These are phyloP conservation scores for Naegleria gruberi DNA, from an alignment of 208 protist genomes.

Conservation along the genomic window DNA sequence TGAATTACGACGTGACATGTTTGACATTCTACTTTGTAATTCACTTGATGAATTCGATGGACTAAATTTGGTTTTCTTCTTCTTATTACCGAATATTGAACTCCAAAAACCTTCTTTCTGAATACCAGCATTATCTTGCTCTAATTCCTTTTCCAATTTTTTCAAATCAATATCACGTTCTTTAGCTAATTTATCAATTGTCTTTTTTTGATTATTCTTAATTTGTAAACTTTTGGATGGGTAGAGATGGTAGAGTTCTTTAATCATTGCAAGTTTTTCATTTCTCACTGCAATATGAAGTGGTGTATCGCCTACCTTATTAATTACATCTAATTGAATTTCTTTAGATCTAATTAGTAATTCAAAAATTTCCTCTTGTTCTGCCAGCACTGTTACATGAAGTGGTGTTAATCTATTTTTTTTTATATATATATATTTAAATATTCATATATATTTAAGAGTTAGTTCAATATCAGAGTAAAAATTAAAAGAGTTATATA, in stretches of 20 bases:
- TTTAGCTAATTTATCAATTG: not conserved
- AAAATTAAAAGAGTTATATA: too few species aligned
- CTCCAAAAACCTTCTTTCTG: constrained; percentile 3
- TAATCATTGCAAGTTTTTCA: not conserved
- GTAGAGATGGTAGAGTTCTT: constrained; percentile 6
- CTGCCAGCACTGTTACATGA: not conserved
- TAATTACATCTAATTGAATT: not conserved
- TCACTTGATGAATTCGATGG: not conserved
- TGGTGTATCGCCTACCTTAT: not conserved
- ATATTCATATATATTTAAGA: too few species aligned
- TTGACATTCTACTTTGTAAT: not conserved
- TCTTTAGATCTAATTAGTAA: not conserved
- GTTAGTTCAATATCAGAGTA: too few species aligned
- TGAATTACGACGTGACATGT: not conserved
- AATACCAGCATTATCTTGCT: not conserved
- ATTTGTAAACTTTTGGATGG: not conserved
- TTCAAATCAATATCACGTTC: not conserved
- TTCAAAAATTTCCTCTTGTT: not conserved
- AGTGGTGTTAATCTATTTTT: constrained; percentile 1
- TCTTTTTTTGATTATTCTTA: not conserved
- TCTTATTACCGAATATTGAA: not conserved
- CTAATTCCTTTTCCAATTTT: not conserved
- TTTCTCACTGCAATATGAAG: not conserved
- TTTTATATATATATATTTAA: too few species aligned
- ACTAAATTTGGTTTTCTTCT: not conserved